A percentile compares a stretch with the other conserved stretches of the same genome.
Evolutionary conservation across 2,329 filamentous ascomycete species (phyloP).

Genomic region (Dothideomycetes sp.): DNA sequence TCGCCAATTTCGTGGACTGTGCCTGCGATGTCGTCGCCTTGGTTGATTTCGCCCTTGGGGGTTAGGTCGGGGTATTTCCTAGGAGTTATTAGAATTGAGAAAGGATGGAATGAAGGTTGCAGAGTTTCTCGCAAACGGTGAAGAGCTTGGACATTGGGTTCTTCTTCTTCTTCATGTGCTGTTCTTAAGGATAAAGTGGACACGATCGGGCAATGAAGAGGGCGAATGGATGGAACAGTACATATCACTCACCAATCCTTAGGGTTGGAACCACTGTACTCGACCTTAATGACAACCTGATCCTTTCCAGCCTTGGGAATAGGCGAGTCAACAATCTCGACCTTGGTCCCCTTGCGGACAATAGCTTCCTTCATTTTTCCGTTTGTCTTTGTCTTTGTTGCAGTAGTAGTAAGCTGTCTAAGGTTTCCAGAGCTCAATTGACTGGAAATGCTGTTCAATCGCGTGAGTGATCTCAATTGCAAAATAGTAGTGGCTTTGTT

Average conservation of each 20-base stretch:
- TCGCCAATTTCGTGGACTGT: slow-evolving; percentile 44
- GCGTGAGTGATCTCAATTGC: slow-evolving; percentile 6
- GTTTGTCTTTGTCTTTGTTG: no score
- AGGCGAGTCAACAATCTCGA: slow-evolving; percentile 15
- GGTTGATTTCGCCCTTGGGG: slow-evolving; percentile 12
- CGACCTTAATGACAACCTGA: slow-evolving; percentile 17
- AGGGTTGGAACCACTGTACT: slow-evolving; percentile 16
- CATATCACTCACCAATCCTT: slow-evolving; percentile 10
- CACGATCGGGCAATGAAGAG: not conserved
- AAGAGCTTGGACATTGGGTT: no score
- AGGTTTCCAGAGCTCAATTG: slow-evolving; percentile 3
- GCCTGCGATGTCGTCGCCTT: slow-evolving; percentile 25
- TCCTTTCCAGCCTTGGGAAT: slow-evolving; percentile 14
- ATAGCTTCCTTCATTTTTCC: slow-evolving; percentile 20
- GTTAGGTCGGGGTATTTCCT: slow-evolving; percentile 14
- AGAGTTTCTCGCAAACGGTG: not conserved
- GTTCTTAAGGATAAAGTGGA: not conserved
- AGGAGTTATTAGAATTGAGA: not conserved
- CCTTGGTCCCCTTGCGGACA: slow-evolving; percentile 14
- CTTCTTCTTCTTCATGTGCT: not conserved
- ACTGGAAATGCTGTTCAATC: not conserved
- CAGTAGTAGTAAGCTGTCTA: not conserved
- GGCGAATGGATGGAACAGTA: not conserved
- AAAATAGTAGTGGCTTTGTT: not conserved
- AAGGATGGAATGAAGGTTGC: not conserved